phyloP scores from a whole-genome alignment of 2,329 filamentous ascomycete species.

The Paraphaeosphaeria minitans region DNA sequence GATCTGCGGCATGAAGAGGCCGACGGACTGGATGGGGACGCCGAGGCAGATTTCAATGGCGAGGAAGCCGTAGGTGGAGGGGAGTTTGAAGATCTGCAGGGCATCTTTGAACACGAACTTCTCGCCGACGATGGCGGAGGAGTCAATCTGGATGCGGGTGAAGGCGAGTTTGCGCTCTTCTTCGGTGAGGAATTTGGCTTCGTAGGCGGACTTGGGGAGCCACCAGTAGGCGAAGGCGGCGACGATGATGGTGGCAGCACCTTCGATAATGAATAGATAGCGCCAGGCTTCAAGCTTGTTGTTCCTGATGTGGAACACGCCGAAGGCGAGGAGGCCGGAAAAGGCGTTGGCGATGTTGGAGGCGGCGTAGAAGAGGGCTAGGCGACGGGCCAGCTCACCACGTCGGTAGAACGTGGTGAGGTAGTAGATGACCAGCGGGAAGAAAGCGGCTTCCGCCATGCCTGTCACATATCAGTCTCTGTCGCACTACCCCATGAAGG shows the following conservation, averaged over 20 bases:
- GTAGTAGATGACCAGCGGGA: conserved; percentile 71
- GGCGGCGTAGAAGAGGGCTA: conserved; percentile 77
- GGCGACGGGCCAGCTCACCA: conserved; percentile 70
- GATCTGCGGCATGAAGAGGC: conserved; percentile 64
- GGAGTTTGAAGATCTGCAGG: conserved; percentile 59
- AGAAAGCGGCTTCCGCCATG: conserved; percentile 71
- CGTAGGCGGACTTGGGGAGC: conserved; percentile 67
- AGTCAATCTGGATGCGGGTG: conserved; percentile 76
- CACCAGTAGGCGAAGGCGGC: conserved; percentile 71
- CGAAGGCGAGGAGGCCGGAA: conserved; percentile 63
- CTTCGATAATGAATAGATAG: conserved; percentile 69
- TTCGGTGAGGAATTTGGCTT: conserved; percentile 68
- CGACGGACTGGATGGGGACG: conserved; percentile 62
- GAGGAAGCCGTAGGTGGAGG: conserved; percentile 60
- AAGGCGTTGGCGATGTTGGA: conserved; percentile 75
- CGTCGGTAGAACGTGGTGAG: conserved; percentile 69
- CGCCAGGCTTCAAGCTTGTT: conserved; percentile 63
- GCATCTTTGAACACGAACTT: conserved; percentile 59
- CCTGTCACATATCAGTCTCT: conserved; percentile 28
- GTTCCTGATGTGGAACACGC: conserved; percentile 61
- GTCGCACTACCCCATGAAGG: not conserved
- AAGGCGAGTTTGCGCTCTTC: conserved; percentile 72
- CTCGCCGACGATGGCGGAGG: conserved; percentile 66
- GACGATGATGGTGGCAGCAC: conserved; percentile 62
- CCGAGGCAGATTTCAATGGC: conserved; percentile 64